These are phyloP conservation scores for Medicago arabica DNA, from an alignment of 306 rosid genomes.

Conservation along the genomic window DNA sequence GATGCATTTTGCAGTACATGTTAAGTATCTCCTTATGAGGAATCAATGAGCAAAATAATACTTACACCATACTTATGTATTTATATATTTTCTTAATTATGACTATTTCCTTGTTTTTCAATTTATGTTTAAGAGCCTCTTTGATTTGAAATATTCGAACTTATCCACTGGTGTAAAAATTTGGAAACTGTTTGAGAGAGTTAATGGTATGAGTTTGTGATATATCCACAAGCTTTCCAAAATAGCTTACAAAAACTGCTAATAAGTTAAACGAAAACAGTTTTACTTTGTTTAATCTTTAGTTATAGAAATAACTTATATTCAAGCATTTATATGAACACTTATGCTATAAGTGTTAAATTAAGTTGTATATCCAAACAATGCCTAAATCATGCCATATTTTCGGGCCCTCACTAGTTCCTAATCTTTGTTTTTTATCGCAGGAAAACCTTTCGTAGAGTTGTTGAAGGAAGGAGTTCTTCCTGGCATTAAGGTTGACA, in stretches of 20 bases:
- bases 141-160: no score
- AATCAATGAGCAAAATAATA: background rate
- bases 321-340: background rate
- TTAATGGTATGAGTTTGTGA: no score
- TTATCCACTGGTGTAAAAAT: no score
- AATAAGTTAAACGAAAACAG: no score
- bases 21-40: background rate
- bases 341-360: background rate
- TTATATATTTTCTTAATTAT: background rate
- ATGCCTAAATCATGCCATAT: background rate
- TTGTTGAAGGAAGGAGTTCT: constrained; percentile 21
- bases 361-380: background rate
- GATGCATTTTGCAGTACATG: background rate
- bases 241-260: no score
- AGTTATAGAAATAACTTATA: background rate
- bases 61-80: background rate
- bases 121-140: background rate
- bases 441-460: constrained; percentile 7
- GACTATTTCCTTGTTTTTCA: background rate
- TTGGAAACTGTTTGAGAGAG: no score
- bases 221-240: no score
- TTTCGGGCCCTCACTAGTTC: background rate
- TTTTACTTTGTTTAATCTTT: no score
- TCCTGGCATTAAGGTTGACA: constrained; percentile 16
- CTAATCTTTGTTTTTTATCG: background rate